Evolutionary conservation across 768 basidiomycete species (phyloP), one percentile per base, ranked within the genome.

Genomic region (Panus rudis): DNA sequence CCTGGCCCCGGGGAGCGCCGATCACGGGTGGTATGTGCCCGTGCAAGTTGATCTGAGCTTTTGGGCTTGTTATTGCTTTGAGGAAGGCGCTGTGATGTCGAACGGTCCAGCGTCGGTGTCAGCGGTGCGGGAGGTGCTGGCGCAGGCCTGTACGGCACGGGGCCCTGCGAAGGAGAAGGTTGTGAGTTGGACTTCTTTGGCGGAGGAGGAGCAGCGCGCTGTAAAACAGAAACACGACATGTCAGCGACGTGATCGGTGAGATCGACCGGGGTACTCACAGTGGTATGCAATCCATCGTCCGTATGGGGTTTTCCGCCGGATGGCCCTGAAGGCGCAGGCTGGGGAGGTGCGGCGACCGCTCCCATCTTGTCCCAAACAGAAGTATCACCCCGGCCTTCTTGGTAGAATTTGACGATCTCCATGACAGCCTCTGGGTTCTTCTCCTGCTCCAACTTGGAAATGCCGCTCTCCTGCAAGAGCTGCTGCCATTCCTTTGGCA

Each of bases 341-440:
- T 50, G 51, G 26, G 53, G 45, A 19, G 56, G 56, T 30, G 60
- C 55, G 6, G 53, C 41, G n/a, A 60, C 46, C 6, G 59, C 52
- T 23, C 58, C 55, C 63, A 90, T 75, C 72, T 91, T 92, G 63
- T 86, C 87, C 88, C 87, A 92, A 24, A 80, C 81, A 55, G 58
- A 60, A 3, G 47, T 49, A 32, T 58, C 59, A 24, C 82, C 82
- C 46, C 78, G 75, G 26, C 84, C 79, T 63, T 92, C 88, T 57
- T 98, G 94, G 63, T 96, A 98, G 67, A 98, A 97, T 58, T 93
- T 92, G 63, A 99, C 94, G 50, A 98, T 94, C 58, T 97, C 96
- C 80, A 93, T 92, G 48, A 98, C 92, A 3, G 92, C 92, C 65
- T 96, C 85, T 0, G 96, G 96, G 57, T 98, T 93, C 71, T 89